phyloP scores from a whole-genome alignment of 176 grass and related monocot species.

The Hordeum marinum region DNA sequence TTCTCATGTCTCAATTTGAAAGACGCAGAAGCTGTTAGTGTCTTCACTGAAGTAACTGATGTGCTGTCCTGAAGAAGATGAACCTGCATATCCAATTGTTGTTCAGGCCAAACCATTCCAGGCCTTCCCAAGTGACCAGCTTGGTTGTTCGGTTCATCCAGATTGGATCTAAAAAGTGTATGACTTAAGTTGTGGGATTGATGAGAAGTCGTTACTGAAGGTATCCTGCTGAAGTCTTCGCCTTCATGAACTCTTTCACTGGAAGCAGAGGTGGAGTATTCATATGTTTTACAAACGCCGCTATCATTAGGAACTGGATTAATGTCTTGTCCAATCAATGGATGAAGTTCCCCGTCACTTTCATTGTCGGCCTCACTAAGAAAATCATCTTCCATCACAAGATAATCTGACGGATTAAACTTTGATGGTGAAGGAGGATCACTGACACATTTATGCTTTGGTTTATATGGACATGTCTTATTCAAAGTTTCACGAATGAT shows the following conservation, averaged over 20 bases:
- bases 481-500: constrained; percentile 80
- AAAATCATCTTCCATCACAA: constrained; percentile 44
- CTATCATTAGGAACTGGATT: constrained; percentile 4
- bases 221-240: constrained; percentile 13
- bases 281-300: neutral
- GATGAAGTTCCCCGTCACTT: constrained; percentile 45
- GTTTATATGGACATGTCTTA: constrained; percentile 39
- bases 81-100: constrained; percentile 43
- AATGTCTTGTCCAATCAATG: constrained; percentile 21
- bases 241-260: neutral
- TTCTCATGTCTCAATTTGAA: constrained; percentile 30
- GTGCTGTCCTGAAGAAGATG: neutral
- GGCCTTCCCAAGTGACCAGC: constrained; percentile 36
- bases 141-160: constrained; percentile 3
- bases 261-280: neutral
- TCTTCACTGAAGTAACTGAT: neutral
- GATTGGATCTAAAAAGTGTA: neutral
- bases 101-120: constrained; percentile 59
- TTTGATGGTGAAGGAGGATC: constrained; percentile 63
- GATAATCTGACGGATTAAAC: constrained; percentile 49
- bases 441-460: constrained; percentile 47
- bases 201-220: constrained; percentile 2
- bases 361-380: constrained; percentile 43
- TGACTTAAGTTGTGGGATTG: constrained; percentile 27
- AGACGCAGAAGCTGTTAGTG: constrained; percentile 2